Evolutionary conservation across 176 grass and related monocot genomes (phyloP).

Genomic region (Cenchrus fungigraminus): DNA sequence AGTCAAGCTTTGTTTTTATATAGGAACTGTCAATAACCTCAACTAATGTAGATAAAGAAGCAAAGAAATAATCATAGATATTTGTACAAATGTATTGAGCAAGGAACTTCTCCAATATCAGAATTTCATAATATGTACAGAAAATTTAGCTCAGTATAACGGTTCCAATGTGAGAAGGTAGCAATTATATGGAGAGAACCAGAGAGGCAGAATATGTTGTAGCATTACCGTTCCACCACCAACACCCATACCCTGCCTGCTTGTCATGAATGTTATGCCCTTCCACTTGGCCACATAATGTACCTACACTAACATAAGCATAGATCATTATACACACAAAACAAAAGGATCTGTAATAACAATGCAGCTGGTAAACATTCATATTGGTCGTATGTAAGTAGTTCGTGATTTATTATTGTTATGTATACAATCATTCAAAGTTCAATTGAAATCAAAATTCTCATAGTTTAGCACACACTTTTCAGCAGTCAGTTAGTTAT

Average conservation of each 20-base stretch:
- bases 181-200: constrained; percentile 1
- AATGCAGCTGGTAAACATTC: background rate
- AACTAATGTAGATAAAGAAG: constrained; percentile 15
- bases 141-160: background rate
- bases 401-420: background rate
- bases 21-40: constrained; percentile 9
- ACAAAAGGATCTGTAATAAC: background rate
- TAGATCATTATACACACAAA: constrained; percentile 24
- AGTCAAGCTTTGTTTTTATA: background rate
- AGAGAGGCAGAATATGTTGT: constrained; percentile 24
- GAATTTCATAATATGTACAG: background rate
- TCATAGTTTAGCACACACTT: background rate
- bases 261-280: constrained; percentile 98
- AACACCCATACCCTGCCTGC: constrained; percentile 91
- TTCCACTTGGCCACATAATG: constrained; percentile 99
- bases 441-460: background rate
- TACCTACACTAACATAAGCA: constrained; percentile 63
- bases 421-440: background rate
- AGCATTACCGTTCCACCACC: constrained; percentile 85
- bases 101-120: constrained; percentile 9
- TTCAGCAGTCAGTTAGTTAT: constrained; percentile 16
- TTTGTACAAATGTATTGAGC: background rate
- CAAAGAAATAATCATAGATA: background rate
- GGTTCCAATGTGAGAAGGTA: background rate
- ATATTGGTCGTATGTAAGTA: constrained; percentile 16